These are phyloP conservation scores for Anisodus tanguticus DNA, from an alignment of 257 asterid genomes.

Conservation along the genomic window DNA sequence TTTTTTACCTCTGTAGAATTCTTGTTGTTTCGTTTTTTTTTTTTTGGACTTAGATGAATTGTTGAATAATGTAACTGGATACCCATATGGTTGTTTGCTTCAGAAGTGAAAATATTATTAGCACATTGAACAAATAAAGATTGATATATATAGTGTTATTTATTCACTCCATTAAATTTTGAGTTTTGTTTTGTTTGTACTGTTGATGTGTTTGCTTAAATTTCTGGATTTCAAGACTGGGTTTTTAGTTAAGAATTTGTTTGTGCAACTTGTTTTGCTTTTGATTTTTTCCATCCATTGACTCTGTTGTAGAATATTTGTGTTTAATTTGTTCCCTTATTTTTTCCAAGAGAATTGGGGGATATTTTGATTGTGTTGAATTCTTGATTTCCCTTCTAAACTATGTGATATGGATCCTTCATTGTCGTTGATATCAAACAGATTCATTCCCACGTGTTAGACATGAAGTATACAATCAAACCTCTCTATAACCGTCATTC, in stretches of 20 bases:
- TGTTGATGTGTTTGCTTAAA: slow-evolving; percentile 15
- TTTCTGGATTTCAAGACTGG: slow-evolving; percentile 32
- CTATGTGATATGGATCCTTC: slow-evolving; percentile 6
- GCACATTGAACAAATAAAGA: slow-evolving; percentile 42
- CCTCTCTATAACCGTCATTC: no score
- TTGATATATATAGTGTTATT: slow-evolving; percentile 37
- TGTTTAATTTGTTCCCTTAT: background rate
- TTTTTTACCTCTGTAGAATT: slow-evolving; percentile 32
- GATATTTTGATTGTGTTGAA: background rate
- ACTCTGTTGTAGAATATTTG: slow-evolving; percentile 30
- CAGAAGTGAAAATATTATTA: slow-evolving; percentile 35
- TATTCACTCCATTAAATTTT: background rate
- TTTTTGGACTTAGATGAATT: slow-evolving; percentile 37
- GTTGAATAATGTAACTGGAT: slow-evolving; percentile 41
- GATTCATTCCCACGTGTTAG: background rate
- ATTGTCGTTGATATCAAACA: background rate
- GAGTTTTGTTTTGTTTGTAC: slow-evolving; percentile 32
- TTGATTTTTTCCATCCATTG: slow-evolving; percentile 25
- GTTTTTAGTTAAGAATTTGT: background rate
- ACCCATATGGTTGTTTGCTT: slow-evolving; percentile 38
- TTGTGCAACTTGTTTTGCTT: slow-evolving; percentile 24
- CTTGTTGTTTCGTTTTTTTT: slow-evolving; percentile 38
- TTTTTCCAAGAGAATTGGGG: background rate
- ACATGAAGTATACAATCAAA: background rate
- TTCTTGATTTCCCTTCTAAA: slow-evolving; percentile 12